phyloP scores from a whole-genome alignment of 257 asterid genomes.

The Gardenia jasminoides region DNA sequence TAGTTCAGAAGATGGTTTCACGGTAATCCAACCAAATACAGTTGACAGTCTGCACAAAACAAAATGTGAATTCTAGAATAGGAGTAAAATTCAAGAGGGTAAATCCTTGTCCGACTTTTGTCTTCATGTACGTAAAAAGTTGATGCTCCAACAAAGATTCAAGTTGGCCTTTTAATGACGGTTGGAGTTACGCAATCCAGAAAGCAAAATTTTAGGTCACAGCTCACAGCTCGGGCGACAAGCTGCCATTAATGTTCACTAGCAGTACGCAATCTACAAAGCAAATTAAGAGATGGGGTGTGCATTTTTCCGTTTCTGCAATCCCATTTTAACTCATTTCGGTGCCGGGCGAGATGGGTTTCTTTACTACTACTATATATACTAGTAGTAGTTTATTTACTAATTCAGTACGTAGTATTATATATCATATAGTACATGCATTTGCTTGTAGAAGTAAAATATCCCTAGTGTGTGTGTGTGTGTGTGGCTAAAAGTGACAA shows the following conservation, averaged over 20 bases:
- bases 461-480: neutral
- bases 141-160: neutral
- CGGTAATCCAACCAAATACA: no score
- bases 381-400: neutral
- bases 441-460: neutral
- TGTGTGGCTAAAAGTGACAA: neutral
- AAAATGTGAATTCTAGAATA: no score
- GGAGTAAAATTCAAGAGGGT: neutral
- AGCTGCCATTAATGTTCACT: neutral
- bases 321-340: neutral
- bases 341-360: neutral
- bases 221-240: neutral
- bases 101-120: neutral
- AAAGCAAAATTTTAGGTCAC: no score
- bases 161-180: neutral
- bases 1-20: no score
- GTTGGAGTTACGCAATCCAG: neutral
- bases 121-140: neutral
- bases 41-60: no score
- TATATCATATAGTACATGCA: neutral
- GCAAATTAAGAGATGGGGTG: neutral
- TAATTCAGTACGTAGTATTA: neutral
- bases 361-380: neutral
- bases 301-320: neutral
- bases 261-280: constrained; percentile 16